Base-by-base conservation (phyloP, 2,329 filamentous ascomycete species). In the Cryoendolithus antarcticus region DNA sequence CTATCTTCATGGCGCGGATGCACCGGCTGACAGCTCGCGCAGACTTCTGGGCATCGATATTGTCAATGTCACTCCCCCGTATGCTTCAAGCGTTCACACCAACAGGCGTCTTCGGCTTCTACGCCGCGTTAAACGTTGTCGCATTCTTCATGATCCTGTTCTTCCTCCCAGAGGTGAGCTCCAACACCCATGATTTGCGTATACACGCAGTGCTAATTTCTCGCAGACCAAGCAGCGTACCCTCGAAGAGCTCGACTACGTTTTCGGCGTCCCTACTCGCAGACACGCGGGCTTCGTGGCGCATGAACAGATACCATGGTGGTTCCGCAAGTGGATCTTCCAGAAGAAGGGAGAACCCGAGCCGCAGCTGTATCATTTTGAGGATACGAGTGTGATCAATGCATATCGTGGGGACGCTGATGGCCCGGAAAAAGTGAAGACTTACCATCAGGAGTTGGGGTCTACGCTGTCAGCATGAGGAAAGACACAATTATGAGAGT, bases 71-170 rank as follows among this genome's bases (percentile, higher is more conserved):
- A 1, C 70, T 69, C 47, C 67, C 69, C 1, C 61, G 61, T 4
- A 66, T 69, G 50, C 54, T 70, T 11, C 37, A 38, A 8, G 66
- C 61, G 4, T 63, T 75, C 55, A 67, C 60, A 6, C 60, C 69
- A 1, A 65, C 66, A 2, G 71, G 71, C 5, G 71, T 74, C 2
- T 79, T 80, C 48, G 68, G 72, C 3, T 76, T 80, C 52, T 80
- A 80, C 43, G 67, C 64, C 34, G 49, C 37, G 6, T 59, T 81
- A 6, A 82, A 82, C 45, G 47, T 78, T 3, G 51, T 73, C 2
- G 77, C 76, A 0, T 63, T 80, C 10, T 42, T 74, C 15, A 71
- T 82, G 63, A 80, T 81, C 46, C 79, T 78, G 62, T 61, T 80
- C 31, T 73, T 69, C 51, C 30, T 41, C 15, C 34, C 35, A 6